A percentile compares a stretch with the other conserved stretches of the same genome.
These are phyloP conservation scores for Blumeria hordei DNA, from an alignment of 2,329 filamentous ascomycete species.

Conservation along the genomic window DNA sequence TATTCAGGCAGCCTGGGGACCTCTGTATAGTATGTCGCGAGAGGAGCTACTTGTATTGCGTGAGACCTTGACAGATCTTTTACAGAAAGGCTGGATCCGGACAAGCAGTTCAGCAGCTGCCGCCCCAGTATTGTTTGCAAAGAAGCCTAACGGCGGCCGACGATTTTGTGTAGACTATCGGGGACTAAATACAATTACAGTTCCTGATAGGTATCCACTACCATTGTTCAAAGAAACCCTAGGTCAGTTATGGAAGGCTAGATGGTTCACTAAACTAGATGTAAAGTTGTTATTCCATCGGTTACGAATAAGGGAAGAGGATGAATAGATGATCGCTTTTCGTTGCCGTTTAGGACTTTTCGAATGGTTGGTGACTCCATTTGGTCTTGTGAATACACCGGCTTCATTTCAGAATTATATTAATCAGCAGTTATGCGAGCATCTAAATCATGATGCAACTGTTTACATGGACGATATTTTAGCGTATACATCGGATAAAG, in stretches of 20 bases:
- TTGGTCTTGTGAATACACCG: not conserved
- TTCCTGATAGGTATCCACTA: not conserved
- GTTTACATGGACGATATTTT: not conserved
- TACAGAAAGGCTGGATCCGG: not conserved
- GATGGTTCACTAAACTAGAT: not conserved
- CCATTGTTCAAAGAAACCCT: not conserved
- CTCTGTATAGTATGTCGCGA: not conserved
- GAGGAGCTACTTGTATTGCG: not conserved
- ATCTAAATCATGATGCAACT: not conserved
- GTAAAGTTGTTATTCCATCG: not conserved
- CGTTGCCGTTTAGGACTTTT: not conserved
- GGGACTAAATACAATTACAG: not conserved
- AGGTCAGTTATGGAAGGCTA: not conserved
- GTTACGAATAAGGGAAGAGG: not conserved
- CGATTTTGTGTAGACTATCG: not conserved
- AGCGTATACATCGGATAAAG: not conserved
- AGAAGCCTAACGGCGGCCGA: not conserved
- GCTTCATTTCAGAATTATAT: too few species aligned
- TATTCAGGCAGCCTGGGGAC: not conserved
- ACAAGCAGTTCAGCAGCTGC: not conserved
- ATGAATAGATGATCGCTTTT: constrained; percentile 1
- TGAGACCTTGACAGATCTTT: not conserved
- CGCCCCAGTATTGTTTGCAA: not conserved
- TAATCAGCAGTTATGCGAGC: not conserved
- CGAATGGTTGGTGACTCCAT: not conserved